Percentiles rank a stretch among this genome's conserved stretches.
These are phyloP conservation scores for Cryptosporidium ubiquitum DNA, from an alignment of 169 alveolate genomes.

Conservation along the genomic window DNA sequence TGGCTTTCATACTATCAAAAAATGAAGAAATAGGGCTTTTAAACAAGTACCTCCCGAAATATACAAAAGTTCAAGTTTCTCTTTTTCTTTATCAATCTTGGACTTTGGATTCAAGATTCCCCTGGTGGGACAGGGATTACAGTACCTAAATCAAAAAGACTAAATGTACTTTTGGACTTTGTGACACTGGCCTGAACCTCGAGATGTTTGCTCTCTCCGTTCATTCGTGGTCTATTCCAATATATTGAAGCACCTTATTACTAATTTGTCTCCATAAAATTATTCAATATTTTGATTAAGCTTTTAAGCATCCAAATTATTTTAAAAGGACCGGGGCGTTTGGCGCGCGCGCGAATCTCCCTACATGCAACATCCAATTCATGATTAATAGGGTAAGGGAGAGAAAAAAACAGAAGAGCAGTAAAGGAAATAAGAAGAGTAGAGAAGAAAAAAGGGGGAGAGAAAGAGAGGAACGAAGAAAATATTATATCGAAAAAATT, in stretches of 20 bases:
- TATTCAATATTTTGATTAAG: not conserved
- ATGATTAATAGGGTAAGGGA: not conserved
- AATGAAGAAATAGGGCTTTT: not conserved
- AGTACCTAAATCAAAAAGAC: not conserved
- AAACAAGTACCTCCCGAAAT: not conserved
- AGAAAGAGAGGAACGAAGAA: not conserved
- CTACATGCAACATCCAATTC: not conserved
- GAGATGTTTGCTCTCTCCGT: not conserved
- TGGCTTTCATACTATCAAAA: not conserved
- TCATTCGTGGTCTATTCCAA: not conserved
- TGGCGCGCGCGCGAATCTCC: constrained; percentile 16
- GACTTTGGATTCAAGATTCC: not conserved
- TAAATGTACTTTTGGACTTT: not conserved
- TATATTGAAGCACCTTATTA: not conserved
- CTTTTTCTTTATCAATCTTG: not conserved
- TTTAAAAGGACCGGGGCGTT: not conserved
- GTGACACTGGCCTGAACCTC: not conserved
- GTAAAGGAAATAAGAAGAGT: not conserved
- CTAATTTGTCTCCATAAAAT: not conserved
- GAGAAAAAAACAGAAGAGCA: not conserved
- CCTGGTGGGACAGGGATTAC: not conserved
- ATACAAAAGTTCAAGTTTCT: not conserved
- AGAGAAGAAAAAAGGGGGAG: not conserved
- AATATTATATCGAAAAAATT: not conserved
- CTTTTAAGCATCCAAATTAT: not conserved